These are phyloP conservation scores for Microdochium trichocladiopsis DNA, from an alignment of 2,329 filamentous ascomycete species.

Conservation along the genomic window DNA sequence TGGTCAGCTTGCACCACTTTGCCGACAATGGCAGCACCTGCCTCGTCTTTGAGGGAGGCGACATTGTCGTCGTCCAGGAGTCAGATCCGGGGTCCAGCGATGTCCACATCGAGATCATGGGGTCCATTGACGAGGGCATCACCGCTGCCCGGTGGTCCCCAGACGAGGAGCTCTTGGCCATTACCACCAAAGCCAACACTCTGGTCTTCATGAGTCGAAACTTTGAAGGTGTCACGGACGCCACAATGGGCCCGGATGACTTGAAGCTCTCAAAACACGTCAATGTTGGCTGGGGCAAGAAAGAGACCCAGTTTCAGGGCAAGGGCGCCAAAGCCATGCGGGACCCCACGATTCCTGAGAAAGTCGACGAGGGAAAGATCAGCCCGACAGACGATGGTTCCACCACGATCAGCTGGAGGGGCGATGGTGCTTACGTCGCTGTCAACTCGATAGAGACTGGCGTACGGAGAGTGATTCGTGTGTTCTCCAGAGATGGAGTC, in stretches of 20 bases:
- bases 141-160: conserved; percentile 87
- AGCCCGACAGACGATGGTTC: conserved; percentile 67
- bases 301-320: conserved; percentile 95
- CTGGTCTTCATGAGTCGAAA: conserved; percentile 87
- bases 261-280: conserved; percentile 87
- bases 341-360: conserved; percentile 92
- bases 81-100: conserved; percentile 47
- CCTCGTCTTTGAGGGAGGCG: conserved; percentile 80
- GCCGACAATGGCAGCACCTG: conserved; percentile 71
- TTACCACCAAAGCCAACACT: conserved; percentile 73
- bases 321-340: conserved; percentile 78
- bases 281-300: conserved; percentile 96
- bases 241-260: conserved; percentile 66
- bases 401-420: conserved; percentile 81
- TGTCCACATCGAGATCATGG: conserved; percentile 88
- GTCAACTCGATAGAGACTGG: conserved; percentile 70
- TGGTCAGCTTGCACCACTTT: conserved; percentile 80
- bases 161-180: conserved; percentile 82
- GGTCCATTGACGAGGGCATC: conserved; percentile 89
- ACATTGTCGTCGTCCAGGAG: conserved; percentile 81
- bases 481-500: conserved; percentile 84
- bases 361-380: conserved; percentile 74
- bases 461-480: conserved; percentile 71
- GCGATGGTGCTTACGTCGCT: conserved; percentile 86
- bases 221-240: conserved; percentile 77